A percentile compares a stretch with the other conserved stretches of the same genome.
Conservation (phyloP, 768 basidiomycete genomes). For the Russula emetica region DNA sequence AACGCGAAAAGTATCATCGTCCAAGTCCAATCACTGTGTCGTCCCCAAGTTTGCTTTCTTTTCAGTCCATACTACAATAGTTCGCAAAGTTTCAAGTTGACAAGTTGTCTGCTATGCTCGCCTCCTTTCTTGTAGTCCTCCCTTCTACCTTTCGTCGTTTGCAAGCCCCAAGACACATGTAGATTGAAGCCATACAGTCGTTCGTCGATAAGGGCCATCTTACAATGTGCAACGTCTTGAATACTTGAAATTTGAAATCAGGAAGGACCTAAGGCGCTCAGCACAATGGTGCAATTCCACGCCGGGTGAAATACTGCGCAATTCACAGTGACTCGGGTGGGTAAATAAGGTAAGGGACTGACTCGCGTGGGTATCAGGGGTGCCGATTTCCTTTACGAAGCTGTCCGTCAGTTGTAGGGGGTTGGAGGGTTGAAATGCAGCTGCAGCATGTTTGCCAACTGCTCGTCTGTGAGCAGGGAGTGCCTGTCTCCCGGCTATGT, state of each 20-base stretch:
- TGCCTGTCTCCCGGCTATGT: not conserved
- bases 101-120: conserved; percentile 56
- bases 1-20: conserved; percentile 36
- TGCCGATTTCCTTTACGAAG: not conserved
- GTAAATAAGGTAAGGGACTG: conserved; percentile 20
- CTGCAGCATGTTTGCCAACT: conserved; percentile 16
- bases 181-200: conserved; percentile 27
- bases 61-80: conserved; percentile 39
- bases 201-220: conserved; percentile 24
- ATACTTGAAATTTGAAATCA: conserved; percentile 23
- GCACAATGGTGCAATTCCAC: not conserved
- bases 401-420: not conserved
- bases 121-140: conserved; percentile 53
- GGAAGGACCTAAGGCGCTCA: conserved; percentile 16
- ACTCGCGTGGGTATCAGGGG: conserved; percentile 18
- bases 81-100: conserved; percentile 61
- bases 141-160: conserved; percentile 36
- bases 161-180: conserved; percentile 30
- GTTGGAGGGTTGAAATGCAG: not conserved
- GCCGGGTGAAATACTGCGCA: not conserved
- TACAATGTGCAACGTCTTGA: conserved; percentile 25
- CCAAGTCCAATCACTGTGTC: conserved; percentile 40
- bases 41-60: conserved; percentile 46
- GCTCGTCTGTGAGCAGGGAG: conserved; percentile 18
- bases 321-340: conserved; percentile 15